Base-by-base conservation (phyloP, 2,329 filamentous ascomycete species). In the Claviceps sp. region DNA sequence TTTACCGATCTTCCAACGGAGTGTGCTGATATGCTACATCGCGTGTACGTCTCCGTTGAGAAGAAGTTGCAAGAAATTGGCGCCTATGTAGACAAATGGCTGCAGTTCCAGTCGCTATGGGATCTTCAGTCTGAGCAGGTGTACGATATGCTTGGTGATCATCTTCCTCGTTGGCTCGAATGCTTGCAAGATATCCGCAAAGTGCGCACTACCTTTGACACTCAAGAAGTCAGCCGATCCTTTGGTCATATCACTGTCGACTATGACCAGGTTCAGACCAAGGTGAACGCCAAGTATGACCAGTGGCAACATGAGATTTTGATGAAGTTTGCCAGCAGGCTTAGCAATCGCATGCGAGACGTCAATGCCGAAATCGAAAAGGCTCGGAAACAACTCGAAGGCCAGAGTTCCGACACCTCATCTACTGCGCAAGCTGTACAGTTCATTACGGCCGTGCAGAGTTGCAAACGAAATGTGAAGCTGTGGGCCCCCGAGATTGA, bases 231-330 rank as follows among this genome's bases (percentile, higher is more conserved):
- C 57, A 93, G 85, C 66, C 85, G 87, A 40, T 86, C 85, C 1
- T 98, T 99, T 64, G 93, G 93, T 4, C 91, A 95, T 66, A 82
- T 97, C 50, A 88, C 86, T 4, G 89, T 99, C 62, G 91, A 98
- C 66, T 98, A 98, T 62, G 93, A 97, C 61, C 94, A 98, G 67
- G 93, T 98, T 0, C 94, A 98, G 68, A 88, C 91, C 52, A 96
- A 95, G 68, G 93, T 99, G 66, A 98, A 97, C 62, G 88, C 89
- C 60, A 98, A 97, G 67, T 99, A 98, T 64, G 94, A 99, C 64
- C 91, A 97, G 66, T 98, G 94, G 93, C 93, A 99, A 67, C 88
- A 96, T 61, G 93, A 99, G 58, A 95, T 98, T 51, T 75, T 97
- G 39, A 80, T 86, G 59, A 95, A 95, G 65, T 99, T 98, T 68